Base-by-base conservation (phyloP, 352 stramenopile genomes). In the Phytophthora megakarya region DNA sequence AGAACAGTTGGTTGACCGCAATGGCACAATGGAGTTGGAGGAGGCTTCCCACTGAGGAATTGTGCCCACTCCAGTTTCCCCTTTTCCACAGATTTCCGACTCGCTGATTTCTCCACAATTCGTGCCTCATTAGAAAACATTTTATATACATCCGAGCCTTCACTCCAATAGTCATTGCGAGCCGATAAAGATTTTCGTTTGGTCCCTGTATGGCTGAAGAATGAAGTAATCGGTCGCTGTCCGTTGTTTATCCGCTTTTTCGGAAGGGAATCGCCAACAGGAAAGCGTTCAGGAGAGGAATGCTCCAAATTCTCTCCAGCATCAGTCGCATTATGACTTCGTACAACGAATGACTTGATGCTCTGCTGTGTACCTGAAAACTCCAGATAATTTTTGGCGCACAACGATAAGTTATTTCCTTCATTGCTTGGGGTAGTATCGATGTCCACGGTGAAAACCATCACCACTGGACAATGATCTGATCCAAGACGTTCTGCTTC, bases 321-420 rank as follows among this genome's bases (percentile, higher is more conserved):
- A 51, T 63, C 37, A 54, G 1, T 50, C 10, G n/a, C 30, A 44
- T n/a, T 42, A 35, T 51, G 22, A 30, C 45, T 59, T 38, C 18
- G 50, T 43, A 66, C 47, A 5, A 81, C 35, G 38, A 81, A 93
- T 18, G 74, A 60, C 51, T 76, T 80, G 44, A 92, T 88, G 40
- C 56, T 79, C 47, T 92, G 83, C 39, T 95, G 86, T 22, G 72
- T 93, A 18, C 86, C 84, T 7, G 84, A 80, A 55, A 93, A 95
- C 39, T 95, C 86, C 8, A 65, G 56, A 49, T 78, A 93, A 66
- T 89, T 81, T 45, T 86, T 90, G 25, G 84, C 79, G 28, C 83
- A 93, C 0, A 91, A 50, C 15, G 78, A 66, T 15, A 79, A 73
- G n/a, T 64, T 76, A 50, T 43, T 58, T 13, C 45, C 35, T 39